phyloP scores from a whole-genome alignment of 2,329 filamentous ascomycete genomes.

The Talaromyces sp. region DNA sequence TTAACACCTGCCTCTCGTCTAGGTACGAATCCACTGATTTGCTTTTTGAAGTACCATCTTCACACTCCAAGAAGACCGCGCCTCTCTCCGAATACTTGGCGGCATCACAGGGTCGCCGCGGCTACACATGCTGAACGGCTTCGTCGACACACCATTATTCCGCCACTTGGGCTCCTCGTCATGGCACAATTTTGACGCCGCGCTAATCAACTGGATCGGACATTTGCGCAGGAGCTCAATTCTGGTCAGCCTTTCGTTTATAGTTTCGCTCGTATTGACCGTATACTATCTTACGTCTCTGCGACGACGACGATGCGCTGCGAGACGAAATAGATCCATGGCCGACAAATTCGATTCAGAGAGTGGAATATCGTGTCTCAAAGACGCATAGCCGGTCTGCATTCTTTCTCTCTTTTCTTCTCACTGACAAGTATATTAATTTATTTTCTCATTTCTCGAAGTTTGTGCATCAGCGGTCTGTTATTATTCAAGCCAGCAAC shows the following conservation, averaged over 20 bases:
- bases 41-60: constrained; percentile 34
- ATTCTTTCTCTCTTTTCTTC: not conserved
- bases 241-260: constrained; percentile 10
- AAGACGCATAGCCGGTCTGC: not conserved
- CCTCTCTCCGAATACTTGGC: constrained; percentile 35
- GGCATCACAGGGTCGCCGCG: constrained; percentile 27
- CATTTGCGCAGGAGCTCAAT: constrained; percentile 11
- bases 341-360: not conserved
- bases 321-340: not conserved
- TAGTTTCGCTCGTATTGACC: constrained; percentile 4
- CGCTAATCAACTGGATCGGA: constrained; percentile 24
- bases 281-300: not conserved
- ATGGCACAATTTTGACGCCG: constrained; percentile 42
- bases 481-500: not conserved
- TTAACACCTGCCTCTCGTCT: not conserved
- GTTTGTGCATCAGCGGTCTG: not conserved
- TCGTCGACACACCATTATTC: constrained; percentile 41
- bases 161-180: constrained; percentile 43
- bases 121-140: constrained; percentile 41
- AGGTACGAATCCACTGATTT: not conserved
- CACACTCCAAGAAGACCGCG: constrained; percentile 32
- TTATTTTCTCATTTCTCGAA: not conserved
- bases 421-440: too few species aligned
- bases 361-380: not conserved
- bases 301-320: not conserved